phyloP scores from a whole-genome alignment of 106 monocot species.

The Apostasia shenzhenica region DNA sequence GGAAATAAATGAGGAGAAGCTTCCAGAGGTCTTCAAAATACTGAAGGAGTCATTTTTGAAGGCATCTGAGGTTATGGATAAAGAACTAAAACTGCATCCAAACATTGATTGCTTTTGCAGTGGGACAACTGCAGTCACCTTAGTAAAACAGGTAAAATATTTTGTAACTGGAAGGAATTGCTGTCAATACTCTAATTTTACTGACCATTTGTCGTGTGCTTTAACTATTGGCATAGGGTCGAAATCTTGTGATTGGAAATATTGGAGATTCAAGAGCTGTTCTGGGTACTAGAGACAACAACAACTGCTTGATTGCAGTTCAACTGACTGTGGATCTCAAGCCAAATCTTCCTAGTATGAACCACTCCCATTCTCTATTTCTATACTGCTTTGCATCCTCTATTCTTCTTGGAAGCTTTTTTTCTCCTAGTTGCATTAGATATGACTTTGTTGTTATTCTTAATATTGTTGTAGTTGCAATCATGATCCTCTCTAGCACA shows the following conservation, averaged over 20 bases:
- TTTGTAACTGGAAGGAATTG: not conserved
- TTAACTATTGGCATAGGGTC: slow-evolving; percentile 16
- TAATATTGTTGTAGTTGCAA: not conserved
- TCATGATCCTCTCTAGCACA: not conserved
- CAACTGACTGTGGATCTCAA: slow-evolving; percentile 50
- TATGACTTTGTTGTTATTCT: not conserved
- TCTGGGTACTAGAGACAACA: slow-evolving; percentile 35
- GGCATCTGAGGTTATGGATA: slow-evolving; percentile 43
- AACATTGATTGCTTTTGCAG: slow-evolving; percentile 43
- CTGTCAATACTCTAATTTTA: not conserved
- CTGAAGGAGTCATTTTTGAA: slow-evolving; percentile 25
- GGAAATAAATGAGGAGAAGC: slow-evolving; percentile 15
- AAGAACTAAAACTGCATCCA: slow-evolving; percentile 19
- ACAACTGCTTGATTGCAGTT: slow-evolving; percentile 25
- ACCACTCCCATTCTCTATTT: not conserved
- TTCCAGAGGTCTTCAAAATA: slow-evolving; percentile 7
- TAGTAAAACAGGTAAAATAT: slow-evolving; percentile 33
- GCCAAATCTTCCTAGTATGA: slow-evolving; percentile 48
- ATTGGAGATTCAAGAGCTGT: slow-evolving; percentile 44
- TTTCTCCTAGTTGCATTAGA: not conserved
- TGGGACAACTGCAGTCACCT: slow-evolving; percentile 44
- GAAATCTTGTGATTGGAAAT: slow-evolving; percentile 34
- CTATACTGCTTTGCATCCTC: too few relatives aligned
- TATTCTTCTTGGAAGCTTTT: not conserved
- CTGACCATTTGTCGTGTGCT: not conserved